phyloP scores from a whole-genome alignment of 208 protist genomes.

The Trypanosoma rangeli region DNA sequence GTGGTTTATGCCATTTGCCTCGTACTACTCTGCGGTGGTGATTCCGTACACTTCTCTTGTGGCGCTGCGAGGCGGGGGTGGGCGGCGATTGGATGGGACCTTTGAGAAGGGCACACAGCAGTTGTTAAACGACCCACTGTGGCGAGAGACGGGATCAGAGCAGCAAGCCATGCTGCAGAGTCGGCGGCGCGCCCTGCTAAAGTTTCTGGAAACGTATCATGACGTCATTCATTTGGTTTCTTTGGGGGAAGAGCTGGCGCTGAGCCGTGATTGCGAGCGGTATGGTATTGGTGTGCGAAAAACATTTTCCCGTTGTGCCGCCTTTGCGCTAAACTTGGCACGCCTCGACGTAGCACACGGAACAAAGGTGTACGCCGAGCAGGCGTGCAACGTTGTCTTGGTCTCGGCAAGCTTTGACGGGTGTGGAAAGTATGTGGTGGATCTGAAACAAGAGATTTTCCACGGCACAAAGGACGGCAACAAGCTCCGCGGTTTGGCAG shows the following conservation, averaged over 20 bases:
- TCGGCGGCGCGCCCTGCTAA: constrained; percentile 42
- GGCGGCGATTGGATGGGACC: constrained; percentile 41
- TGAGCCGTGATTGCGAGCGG: constrained; percentile 64
- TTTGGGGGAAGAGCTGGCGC: constrained; percentile 68
- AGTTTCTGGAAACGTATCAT: constrained; percentile 64
- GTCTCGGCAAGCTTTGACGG: constrained; percentile 52
- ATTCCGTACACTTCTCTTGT: constrained; percentile 74
- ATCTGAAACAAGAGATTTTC: constrained; percentile 42
- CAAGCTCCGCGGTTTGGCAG: constrained; percentile 24
- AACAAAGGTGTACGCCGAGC: constrained; percentile 34
- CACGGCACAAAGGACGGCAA: neutral
- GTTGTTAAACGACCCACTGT: constrained; percentile 38
- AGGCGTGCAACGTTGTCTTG: constrained; percentile 34
- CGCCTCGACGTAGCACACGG: constrained; percentile 29
- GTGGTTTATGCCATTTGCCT: constrained; percentile 71
- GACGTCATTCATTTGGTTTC: constrained; percentile 79
- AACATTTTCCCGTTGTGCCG: constrained; percentile 54
- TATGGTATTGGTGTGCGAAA: constrained; percentile 70
- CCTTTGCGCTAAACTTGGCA: constrained; percentile 69
- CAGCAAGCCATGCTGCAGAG: constrained; percentile 44
- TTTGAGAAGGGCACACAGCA: constrained; percentile 36
- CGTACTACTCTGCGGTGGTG: constrained; percentile 76
- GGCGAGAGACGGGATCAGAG: constrained; percentile 43
- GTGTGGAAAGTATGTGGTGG: constrained; percentile 70
- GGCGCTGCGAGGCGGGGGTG: constrained; percentile 50